Base-by-base conservation (phyloP, 129 eudicot genomes). In the Rutidosis leptorrhynchoides region DNA sequence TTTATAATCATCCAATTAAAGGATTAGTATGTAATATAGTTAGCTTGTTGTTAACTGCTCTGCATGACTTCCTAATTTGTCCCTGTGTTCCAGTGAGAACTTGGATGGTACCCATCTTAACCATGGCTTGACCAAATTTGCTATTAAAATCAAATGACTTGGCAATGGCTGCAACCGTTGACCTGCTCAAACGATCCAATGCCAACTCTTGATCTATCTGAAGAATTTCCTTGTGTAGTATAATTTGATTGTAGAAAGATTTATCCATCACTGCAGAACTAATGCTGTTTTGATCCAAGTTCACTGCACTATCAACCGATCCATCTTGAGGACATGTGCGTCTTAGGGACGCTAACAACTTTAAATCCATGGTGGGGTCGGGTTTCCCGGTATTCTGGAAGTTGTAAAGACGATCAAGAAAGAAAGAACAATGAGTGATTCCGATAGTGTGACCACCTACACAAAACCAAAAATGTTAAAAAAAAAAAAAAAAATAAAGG, bases 401-500 rank as follows among this genome's bases (percentile, higher is more conserved):
- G 33, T 90, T 64, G 87, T 86, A 90, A 48, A 90, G 86, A 17
- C 97, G 85, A 27, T 84, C 83, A 52, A 48, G 26, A 54, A 86
- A 68, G 62, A 65, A 27, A 2, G 83, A 61, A 70, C 97, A 90
- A 58, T 82, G 91, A 4, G 88, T 67, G 25, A 78, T 23, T 15
- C 97, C 97, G 8, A 90, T 79, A 0, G 89, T 77, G 75, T 90
- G 97, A 2, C 82, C 97, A 58, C 95, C 91, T 84, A 20, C 57
- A 62, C 22, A 52, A 15, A 61, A 33, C 25, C 25, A 52, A 28
- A 26, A 4, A 28, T 1, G n/a, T 42, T 54, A 33, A 26, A 43
- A 9, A 46, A 49, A 16, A 7, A 49, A 49, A 16, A 19, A 5
- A 52, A 52, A 52, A 17, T 24, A 10, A 22, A n/a, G n/a, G n/a